A percentile compares a stretch with the other conserved stretches of the same genome.
Conservation (phyloP, 2,329 filamentous ascomycete species). For the Diaporthe sp. region DNA sequence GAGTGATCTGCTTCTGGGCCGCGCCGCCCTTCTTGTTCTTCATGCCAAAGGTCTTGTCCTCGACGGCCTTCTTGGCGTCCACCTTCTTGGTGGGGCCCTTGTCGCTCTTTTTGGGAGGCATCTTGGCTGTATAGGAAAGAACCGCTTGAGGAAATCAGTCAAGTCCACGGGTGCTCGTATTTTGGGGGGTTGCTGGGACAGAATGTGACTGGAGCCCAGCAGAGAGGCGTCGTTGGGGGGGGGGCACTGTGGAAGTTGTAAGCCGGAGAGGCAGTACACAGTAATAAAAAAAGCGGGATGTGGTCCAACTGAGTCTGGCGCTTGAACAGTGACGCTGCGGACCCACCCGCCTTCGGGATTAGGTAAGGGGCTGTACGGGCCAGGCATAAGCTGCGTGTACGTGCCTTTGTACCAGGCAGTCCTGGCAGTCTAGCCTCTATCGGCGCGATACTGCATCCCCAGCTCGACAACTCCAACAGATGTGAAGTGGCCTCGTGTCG, state of each 20-base stretch:
- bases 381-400: background rate
- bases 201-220: constrained; percentile 4
- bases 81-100: constrained; percentile 66
- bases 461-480: constrained; percentile 26
- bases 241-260: constrained; percentile 18
- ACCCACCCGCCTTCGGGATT: constrained; percentile 9
- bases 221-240: background rate
- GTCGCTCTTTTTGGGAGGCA: constrained; percentile 77
- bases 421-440: background rate
- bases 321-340: constrained; percentile 26
- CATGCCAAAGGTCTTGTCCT: constrained; percentile 99
- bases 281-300: constrained; percentile 29
- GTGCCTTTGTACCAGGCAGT: background rate
- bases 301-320: constrained; percentile 13
- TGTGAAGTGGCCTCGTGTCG: constrained; percentile 28
- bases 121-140: constrained; percentile 52
- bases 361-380: constrained; percentile 1
- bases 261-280: constrained; percentile 19
- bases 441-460: background rate
- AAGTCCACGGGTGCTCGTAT: background rate
- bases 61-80: constrained; percentile 72
- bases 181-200: background rate
- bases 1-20: constrained; percentile 90
- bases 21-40: constrained; percentile 98
- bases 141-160: background rate